Base-by-base conservation (phyloP, 192 early-diverging fungal species). In the Coemansia sp. region DNA sequence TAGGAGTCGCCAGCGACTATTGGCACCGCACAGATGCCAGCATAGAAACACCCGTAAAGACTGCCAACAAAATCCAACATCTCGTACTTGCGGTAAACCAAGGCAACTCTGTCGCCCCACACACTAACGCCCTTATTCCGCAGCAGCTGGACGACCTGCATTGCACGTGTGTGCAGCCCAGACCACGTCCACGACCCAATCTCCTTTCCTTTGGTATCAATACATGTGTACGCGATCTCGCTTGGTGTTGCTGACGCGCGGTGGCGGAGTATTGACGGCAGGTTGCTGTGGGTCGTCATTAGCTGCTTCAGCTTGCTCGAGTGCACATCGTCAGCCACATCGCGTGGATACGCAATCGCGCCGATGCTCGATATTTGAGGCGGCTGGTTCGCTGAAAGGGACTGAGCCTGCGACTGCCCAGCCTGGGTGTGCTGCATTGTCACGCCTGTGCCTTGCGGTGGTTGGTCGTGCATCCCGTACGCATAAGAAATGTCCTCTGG, bases 21-120 rank as follows among this genome's bases (percentile, higher is more conserved):
- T 9, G 93, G 93, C 13, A 95, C 92, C 3, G 93, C 93, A 2
- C 89, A 87, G 72, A 91, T 76, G 22, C 93, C 93, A 10, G 87
- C 87, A 63, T 88, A 85, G 67, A 93, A 88, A 69, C 92, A 92
- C n/a, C 89, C 92, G 64, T 87, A 89, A 52, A 95, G 67, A 10
- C 90, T 89, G 8, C 86, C 88, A n/a, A 93, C 67, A 67, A 89
- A 92, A n/a, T 95, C 93, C 52, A 91, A 66, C 40, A 90, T 84
- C 67, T 95, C 93, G 38, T 83, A 83, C 69, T 91, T 92, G 42
- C 89, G 85, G 73, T 90, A 95, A 29, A 95, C 82, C 20, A 95
- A 75, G 3, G 90, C 91, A 4, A 93, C 87, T 6, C 87, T 81
- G 49, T 88, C 88, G 8, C 91, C 92, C 14, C 79, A 69, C n/a